Percentiles rank a stretch among this genome's conserved stretches.
Evolutionary conservation across 139 green algal species (phyloP).

Genomic region (Chlamydomonas sp.): DNA sequence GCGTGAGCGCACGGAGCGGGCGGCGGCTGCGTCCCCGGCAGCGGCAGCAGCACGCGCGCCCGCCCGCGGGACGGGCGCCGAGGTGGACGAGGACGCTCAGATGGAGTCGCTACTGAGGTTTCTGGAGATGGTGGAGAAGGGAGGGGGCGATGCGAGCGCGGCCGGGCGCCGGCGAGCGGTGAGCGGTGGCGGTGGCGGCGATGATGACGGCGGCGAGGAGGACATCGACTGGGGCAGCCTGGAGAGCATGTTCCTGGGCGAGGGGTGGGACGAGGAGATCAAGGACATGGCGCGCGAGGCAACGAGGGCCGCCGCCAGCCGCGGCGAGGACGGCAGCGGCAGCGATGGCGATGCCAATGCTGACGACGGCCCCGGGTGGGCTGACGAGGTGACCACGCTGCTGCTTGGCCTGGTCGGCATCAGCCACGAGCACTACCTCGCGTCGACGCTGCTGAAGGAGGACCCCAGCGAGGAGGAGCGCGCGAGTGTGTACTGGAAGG

Average conservation of each 20-base stretch:
- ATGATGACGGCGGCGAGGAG: neutral
- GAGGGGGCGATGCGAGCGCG: neutral
- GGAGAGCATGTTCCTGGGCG: slow-evolving; percentile 34
- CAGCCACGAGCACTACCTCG: slow-evolving; percentile 31
- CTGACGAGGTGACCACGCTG: slow-evolving; percentile 40
- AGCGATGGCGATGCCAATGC: neutral
- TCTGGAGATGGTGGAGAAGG: slow-evolving; percentile 30
- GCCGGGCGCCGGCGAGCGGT: neutral
- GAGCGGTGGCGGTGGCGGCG: neutral
- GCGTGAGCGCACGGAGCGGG: neutral
- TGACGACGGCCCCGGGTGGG: slow-evolving; percentile 26
- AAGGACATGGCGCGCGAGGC: slow-evolving; percentile 21
- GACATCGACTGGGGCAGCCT: slow-evolving; percentile 20
- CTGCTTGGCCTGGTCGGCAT: slow-evolving; percentile 41
- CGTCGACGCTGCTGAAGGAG: slow-evolving; percentile 12
- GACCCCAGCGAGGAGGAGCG: slow-evolving; percentile 31
- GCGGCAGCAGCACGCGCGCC: neutral
- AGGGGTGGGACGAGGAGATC: slow-evolving; percentile 36
- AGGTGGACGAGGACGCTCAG: slow-evolving; percentile 7
- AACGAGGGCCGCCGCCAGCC: neutral
- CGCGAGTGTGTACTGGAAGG: slow-evolving; percentile 27
- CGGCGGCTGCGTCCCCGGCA: neutral
- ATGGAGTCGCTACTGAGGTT: slow-evolving; percentile 31
- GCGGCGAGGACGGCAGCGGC: neutral
- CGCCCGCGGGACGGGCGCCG: neutral